Conservation (phyloP, 257 asterid genomes). For the Jacaranda mimosifolia region DNA sequence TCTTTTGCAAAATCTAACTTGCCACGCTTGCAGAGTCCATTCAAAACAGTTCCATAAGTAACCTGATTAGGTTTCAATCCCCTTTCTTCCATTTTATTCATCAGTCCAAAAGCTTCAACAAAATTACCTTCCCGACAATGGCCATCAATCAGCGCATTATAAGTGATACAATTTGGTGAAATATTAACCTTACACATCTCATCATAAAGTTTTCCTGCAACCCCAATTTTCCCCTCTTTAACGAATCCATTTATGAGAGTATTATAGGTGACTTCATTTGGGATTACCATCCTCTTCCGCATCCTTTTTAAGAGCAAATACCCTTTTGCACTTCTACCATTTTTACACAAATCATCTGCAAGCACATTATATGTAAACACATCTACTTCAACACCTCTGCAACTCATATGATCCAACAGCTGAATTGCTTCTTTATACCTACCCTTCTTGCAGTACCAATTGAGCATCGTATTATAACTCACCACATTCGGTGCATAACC, state of each 20-base stretch:
- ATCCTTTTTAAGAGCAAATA: slow-evolving; percentile 75
- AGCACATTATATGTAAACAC: slow-evolving; percentile 83
- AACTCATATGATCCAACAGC: slow-evolving; percentile 79
- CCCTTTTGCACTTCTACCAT: slow-evolving; percentile 68
- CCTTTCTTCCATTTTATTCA: slow-evolving; percentile 64
- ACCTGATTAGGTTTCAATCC: slow-evolving; percentile 73
- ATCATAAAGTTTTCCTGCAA: slow-evolving; percentile 66
- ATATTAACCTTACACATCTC: slow-evolving; percentile 73
- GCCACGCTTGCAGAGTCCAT: slow-evolving; percentile 78
- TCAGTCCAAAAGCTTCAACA: slow-evolving; percentile 64
- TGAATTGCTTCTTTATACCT: slow-evolving; percentile 71
- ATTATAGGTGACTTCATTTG: slow-evolving; percentile 86
- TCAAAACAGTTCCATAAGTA: slow-evolving; percentile 78
- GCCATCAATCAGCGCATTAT: slow-evolving; percentile 80
- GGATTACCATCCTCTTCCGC: slow-evolving; percentile 68
- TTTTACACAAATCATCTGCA: slow-evolving; percentile 77
- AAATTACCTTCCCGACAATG: slow-evolving; percentile 68
- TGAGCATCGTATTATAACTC: slow-evolving; percentile 86
- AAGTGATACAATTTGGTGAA: slow-evolving; percentile 72
- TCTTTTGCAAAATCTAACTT: slow-evolving; percentile 67
- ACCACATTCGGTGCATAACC: slow-evolving; percentile 84
- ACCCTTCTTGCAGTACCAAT: slow-evolving; percentile 84
- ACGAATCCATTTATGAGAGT: slow-evolving; percentile 82
- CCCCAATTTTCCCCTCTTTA: slow-evolving; percentile 75
- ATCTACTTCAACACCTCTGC: slow-evolving; percentile 79